Evolutionary conservation across 2,329 filamentous ascomycete genomes (phyloP), one percentile per base, ranked within the genome.

Genomic region (Monilinia fructicola): DNA sequence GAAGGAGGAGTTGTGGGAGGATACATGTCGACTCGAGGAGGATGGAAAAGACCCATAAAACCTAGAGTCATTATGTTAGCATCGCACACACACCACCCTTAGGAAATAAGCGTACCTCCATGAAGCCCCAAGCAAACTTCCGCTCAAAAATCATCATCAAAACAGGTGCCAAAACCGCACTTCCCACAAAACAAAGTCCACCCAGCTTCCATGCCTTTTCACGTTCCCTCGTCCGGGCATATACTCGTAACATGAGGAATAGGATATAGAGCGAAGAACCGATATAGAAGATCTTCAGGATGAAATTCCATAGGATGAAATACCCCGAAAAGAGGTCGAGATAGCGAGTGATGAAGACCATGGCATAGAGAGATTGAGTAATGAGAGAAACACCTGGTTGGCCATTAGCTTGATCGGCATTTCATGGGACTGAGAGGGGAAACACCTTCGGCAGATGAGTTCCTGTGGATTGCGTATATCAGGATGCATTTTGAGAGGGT

Each of bases 171-270:
- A 90, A 76, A 16, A 90, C 73, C 40, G 92, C 74, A 26, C 89
- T 88, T 4, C 85, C 89, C 16, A 80, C 82, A 2, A 94, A 78
- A 63, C 89, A 89, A 70, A 85, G 86, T 35, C 87, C 87, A 53
- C 91, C 92, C 71, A 97, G 82, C 79, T 93, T 96, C 93, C 94
- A 97, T n/a, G 93, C 91, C 73, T 92, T 87, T 80, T 98, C 94
- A 64, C 88, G 84, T 79, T 98, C 94, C 53, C 93, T 83, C n/a
- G 93, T 96, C 44, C 94, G 86, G 14, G 93, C 90, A 77, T 87
- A 97, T 28, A 93, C 81, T 79, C 88, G 90, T 78, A 92, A 90
- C 93, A 98, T 97, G 70, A 96, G 79, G 66, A 85, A 89, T 69
- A 97, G 85, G 73, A 93, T 95, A 78, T 97, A 97, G 69, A 93